Evolutionary conservation across 1,284 basidiomycete genomes (phyloP), one percentile per base, ranked within the genome.

Genomic region (Sanghuangporus sanghuang): DNA sequence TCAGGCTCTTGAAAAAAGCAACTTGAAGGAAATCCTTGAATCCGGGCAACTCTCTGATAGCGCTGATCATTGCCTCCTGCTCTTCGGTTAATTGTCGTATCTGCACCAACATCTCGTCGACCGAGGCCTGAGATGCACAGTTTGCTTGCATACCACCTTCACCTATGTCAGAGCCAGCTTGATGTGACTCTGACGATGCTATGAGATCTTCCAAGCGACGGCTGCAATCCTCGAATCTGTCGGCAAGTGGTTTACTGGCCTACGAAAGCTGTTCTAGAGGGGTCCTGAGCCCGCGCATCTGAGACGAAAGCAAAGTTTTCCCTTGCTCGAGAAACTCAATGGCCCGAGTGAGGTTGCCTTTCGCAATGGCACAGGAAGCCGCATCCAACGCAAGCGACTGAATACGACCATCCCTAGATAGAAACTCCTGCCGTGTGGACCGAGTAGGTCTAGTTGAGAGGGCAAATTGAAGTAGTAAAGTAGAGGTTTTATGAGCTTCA

Each of bases 11-110:
- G 49, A 50, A 66, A 16, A 49, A 53, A 7, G 40, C 36, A 9
- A 35, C 35, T 57, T 14, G 27, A 61, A 66, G 49, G 55, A 66
- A 46, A 36, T 61, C 14, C 32, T 61, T 32, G 42, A 61, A 62
- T 48, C 67, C 40, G 53, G 62, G 49, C 52, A 68, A 27, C 39
- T 52, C 21, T 53, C 56, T 36, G 12, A 62, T 59, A 16, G 32
- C 49, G 3, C 21, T 57, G 40, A 53, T 38, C 12, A 61, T 6
- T 21, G 4, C 18, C 6, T 65, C 64, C 52, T 59, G 65, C 44
- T 49, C 39, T 14, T 38, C 23, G 9, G 56, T 21, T 18, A 53
- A 27, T 9, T 35, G 50, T 35, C 21, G 21, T n/a, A 27, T 53
- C 27, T 9, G n/a, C 9, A 12, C 27, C 50, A 53, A n/a, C 50